Conservation (phyloP, 352 stramenopile genomes). For the Pythium periplocum region DNA sequence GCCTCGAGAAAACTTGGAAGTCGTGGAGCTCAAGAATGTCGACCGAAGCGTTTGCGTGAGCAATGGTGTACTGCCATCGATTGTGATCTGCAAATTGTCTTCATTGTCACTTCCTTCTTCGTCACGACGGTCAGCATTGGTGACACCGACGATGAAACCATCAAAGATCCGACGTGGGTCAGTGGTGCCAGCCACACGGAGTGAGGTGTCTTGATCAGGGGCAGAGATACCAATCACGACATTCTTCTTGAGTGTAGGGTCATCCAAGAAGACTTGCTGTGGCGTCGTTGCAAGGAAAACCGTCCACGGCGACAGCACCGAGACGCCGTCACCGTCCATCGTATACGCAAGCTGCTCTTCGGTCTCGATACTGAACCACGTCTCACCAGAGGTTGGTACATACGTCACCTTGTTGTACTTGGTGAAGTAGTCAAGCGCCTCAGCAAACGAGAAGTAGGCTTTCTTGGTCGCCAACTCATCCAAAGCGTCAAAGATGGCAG, state of each 20-base stretch:
- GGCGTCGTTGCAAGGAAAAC: conserved; percentile 69
- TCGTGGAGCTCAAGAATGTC: conserved; percentile 43
- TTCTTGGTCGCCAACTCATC: conserved; percentile 54
- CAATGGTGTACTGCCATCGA: conserved; percentile 26
- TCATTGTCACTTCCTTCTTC: conserved; percentile 23
- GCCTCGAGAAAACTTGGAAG: conserved; percentile 34
- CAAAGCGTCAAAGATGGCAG: conserved; percentile 62
- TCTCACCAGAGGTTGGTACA: conserved; percentile 57
- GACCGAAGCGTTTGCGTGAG: conserved; percentile 29
- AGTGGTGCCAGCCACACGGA: conserved; percentile 60
- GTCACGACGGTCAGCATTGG: conserved; percentile 39
- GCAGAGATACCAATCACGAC: conserved; percentile 70
- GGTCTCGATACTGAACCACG: conserved; percentile 82
- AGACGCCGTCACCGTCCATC: conserved; percentile 60
- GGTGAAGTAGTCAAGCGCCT: conserved; percentile 70
- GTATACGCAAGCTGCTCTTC: conserved; percentile 76
- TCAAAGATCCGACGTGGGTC: conserved; percentile 49
- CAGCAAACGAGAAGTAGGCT: conserved; percentile 68
- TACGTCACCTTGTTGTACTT: conserved; percentile 59
- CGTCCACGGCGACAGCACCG: conserved; percentile 67
- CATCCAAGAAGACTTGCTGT: conserved; percentile 21
- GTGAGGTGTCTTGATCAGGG: conserved; percentile 48
- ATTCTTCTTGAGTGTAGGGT: conserved; percentile 57
- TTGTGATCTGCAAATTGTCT: conserved; percentile 23
- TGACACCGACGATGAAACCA: conserved; percentile 67